Evolutionary conservation across 805 yeast genomes (phyloP), one percentile per base, ranked within the genome.

Genomic region (Soucietia sequanensis): DNA sequence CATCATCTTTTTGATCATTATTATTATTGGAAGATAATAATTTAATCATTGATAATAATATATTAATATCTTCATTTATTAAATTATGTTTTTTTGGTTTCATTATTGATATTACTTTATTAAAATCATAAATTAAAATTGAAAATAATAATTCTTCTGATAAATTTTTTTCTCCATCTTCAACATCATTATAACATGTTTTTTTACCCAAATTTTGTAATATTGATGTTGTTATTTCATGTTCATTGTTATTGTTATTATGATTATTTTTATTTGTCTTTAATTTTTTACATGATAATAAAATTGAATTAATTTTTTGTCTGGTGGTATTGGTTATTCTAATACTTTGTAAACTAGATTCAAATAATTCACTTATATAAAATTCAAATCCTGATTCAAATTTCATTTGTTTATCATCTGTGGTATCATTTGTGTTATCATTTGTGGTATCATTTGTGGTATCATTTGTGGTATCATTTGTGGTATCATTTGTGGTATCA

Each of bases 11-110:
- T 3, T 12, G 12, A 10, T 18, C 31, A 19, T 29, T 21, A 29
- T 12, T 19, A 10, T 12, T 11, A 19, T 46, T 46, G 7, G 48
- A 53, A 17, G 65, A 65, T 42, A 77, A 70, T 0, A 78, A 33
- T 48, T 76, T 77, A 2, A 91, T 76, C 61, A 88, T 75, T 12
- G 84, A 76, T 41, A 88, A 78, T 17, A 93, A 59, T 6, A 86
- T 65, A 32, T 84, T 85, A 12, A 93, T 62, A 57, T 91, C 99
- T 6, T 84, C 78, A 2, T 95, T 89, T 44, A 84, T 84, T 23
- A 91, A 56, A 5, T 82, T 74, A 56, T 91, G 98, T 19, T 75
- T 75, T 34, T 72, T 75, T 0, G 97, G 97, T 31, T 95, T 70
- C 47, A 88, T 60, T 1, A 81, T 80, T 4, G 84, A 76, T 18